Percentiles rank a stretch among this genome's conserved stretches.
Conservation (phyloP, 192 early-diverging fungal genomes). For the Chytriomyces sp. region DNA sequence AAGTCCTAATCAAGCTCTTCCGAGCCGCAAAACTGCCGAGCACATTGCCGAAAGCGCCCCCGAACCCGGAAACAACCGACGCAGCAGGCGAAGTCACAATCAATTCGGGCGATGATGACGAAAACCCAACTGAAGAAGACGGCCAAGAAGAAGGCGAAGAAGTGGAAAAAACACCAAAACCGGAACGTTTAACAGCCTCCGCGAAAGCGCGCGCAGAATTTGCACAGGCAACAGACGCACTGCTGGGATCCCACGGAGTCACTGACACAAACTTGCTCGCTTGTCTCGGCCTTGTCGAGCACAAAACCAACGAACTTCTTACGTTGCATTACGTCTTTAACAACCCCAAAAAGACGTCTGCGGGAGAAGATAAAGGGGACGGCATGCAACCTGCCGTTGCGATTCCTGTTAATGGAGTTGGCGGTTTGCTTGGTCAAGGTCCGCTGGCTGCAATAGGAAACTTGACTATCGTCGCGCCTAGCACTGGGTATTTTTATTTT, state of each 20-base stretch:
- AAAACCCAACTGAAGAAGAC: neutral
- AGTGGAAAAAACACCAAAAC: neutral
- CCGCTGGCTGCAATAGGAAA: conserved; percentile 52
- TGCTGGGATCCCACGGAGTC: conserved; percentile 42
- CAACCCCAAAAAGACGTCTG: conserved; percentile 50
- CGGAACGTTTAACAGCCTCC: conserved; percentile 2
- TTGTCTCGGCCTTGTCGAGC: conserved; percentile 57
- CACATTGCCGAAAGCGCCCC: conserved; percentile 10
- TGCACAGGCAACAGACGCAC: conserved; percentile 32
- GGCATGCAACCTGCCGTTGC: conserved; percentile 37
- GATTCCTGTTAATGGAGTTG: conserved; percentile 40
- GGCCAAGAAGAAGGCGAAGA: conserved; percentile 11
- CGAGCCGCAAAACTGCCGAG: conserved; percentile 30
- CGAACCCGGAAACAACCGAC: neutral
- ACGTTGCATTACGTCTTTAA: conserved; percentile 59
- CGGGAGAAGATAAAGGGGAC: conserved; percentile 38
- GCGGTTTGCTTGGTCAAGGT: conserved; percentile 59
- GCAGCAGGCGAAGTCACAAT: neutral
- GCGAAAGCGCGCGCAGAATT: conserved; percentile 38
- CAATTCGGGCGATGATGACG: neutral
- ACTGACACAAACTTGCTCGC: conserved; percentile 56
- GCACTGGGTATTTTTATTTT: conserved; percentile 48
- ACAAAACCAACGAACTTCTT: conserved; percentile 60
- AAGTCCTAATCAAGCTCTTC: conserved; percentile 44
- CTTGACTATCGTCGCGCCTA: conserved; percentile 56